A percentile compares a stretch with the other conserved stretches of the same genome.
Conservation (phyloP, 345 rosid genomes). For the Eucalyptus curtisii region DNA sequence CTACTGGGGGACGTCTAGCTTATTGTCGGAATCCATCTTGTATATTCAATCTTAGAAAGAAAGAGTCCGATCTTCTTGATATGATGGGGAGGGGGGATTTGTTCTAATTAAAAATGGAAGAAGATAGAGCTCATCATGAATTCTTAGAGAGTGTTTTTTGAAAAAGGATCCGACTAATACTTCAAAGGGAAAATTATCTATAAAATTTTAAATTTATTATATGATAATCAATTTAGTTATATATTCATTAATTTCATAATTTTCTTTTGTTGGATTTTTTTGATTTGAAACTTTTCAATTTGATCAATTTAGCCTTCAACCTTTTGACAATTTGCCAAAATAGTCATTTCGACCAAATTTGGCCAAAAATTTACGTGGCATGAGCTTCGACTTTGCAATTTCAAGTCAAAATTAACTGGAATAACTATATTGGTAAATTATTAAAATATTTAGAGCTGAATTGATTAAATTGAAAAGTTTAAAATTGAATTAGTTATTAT, state of each 20-base stretch:
- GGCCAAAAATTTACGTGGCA: no score
- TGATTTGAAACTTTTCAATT: no score
- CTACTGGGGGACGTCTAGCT: neutral
- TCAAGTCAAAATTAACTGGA: rapidly evolving
- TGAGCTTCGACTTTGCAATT: no score
- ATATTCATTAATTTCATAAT: no score
- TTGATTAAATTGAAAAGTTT: no score
- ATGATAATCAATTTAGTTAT: neutral
- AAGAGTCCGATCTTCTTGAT: neutral
- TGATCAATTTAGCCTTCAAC: no score
- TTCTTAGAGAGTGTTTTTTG: neutral
- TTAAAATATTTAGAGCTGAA: neutral
- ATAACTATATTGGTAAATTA: neutral
- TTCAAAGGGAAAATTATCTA: neutral
- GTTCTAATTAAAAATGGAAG: neutral
- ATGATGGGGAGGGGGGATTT: neutral
- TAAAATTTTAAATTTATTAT: neutral
- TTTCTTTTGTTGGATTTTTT: no score
- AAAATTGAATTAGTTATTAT: no score
- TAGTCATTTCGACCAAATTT: no score
- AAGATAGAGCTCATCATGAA: neutral
- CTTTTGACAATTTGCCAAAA: neutral
- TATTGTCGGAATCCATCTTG: neutral
- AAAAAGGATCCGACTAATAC: neutral
- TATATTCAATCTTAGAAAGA: neutral